Conservation (phyloP, 495 filamentous ascomycete genomes). For the Hypomontagnella submonticulosa region DNA sequence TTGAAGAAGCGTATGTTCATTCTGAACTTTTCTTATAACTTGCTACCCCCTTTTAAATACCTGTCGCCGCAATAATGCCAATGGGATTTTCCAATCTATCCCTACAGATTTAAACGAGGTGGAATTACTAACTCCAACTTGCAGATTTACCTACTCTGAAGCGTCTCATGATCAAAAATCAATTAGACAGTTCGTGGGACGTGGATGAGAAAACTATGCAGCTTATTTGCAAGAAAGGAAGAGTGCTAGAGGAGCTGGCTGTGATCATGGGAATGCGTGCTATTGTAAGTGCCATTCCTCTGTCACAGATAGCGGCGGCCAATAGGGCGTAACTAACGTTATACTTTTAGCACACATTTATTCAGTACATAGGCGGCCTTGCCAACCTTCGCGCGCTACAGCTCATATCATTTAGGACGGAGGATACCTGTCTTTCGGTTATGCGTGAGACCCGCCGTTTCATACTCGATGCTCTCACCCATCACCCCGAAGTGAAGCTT, state of each 20-base stretch:
- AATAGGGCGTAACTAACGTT: conserved; percentile 9
- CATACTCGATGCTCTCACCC: conserved; percentile 62
- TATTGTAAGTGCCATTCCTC: conserved; percentile 58
- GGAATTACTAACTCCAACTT: conserved; percentile 6
- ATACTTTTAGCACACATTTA: conserved; percentile 59
- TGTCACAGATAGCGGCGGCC: not conserved
- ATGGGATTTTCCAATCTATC: not conserved
- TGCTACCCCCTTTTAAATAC: too few relatives aligned
- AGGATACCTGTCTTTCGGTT: conserved; percentile 62
- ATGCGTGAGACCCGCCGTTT: conserved; percentile 62
- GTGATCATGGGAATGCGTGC: conserved; percentile 60
- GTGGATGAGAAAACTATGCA: conserved; percentile 60
- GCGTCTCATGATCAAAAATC: conserved; percentile 62
- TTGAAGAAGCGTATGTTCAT: conserved; percentile 59
- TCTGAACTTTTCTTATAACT: not conserved
- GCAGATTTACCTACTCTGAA: conserved; percentile 47
- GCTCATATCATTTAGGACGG: conserved; percentile 59
- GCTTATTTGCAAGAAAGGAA: conserved; percentile 60
- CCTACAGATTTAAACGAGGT: not conserved
- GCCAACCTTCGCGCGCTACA: conserved; percentile 63
- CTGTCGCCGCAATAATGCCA: too few relatives aligned
- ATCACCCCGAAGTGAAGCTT: conserved; percentile 61
- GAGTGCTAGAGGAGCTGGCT: conserved; percentile 63
- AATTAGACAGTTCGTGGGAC: conserved; percentile 64
- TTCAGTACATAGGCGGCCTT: conserved; percentile 61